phyloP scores from a whole-genome alignment of 2,329 filamentous ascomycete genomes.

The Diaporthe vexans region DNA sequence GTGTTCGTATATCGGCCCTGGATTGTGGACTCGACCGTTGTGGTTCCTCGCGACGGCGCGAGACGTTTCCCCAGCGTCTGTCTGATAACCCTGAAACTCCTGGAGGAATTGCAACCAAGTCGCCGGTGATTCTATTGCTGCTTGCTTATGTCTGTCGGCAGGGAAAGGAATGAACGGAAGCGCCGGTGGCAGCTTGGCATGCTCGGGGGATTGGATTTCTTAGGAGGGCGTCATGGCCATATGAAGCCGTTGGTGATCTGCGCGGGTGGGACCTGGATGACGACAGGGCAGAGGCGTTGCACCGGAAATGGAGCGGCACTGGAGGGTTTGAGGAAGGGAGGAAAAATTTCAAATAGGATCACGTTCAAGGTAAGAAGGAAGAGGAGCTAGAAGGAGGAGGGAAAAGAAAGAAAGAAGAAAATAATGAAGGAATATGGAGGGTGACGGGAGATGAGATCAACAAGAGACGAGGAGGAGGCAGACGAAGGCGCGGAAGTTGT shows the following conservation, averaged over 20 bases:
- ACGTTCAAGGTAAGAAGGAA: background rate
- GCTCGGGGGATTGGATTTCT: constrained; percentile 5
- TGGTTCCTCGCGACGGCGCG: background rate
- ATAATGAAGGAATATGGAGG: background rate
- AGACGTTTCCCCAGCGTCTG: background rate
- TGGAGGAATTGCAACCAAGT: background rate
- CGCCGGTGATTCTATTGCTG: background rate
- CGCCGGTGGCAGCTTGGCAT: constrained; percentile 31
- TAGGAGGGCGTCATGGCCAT: constrained; percentile 34
- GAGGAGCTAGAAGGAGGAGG: background rate
- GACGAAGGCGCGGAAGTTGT: constrained; percentile 24
- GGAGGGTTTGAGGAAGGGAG: background rate
- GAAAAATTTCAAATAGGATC: background rate
- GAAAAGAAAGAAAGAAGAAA: background rate
- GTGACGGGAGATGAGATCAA: constrained; percentile 28
- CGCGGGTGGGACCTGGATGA: constrained; percentile 36
- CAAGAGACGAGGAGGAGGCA: background rate
- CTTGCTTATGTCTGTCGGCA: constrained; percentile 6
- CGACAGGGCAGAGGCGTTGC: constrained; percentile 23
- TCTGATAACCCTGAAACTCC: background rate
- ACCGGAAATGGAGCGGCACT: background rate
- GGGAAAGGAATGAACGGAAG: constrained; percentile 17
- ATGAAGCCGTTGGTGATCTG: constrained; percentile 18
- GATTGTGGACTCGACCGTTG: background rate
- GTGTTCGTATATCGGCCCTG: constrained; percentile 1